These are phyloP conservation scores for Astrothelium subdiscretum DNA, from an alignment of 495 filamentous ascomycete species.

Conservation along the genomic window DNA sequence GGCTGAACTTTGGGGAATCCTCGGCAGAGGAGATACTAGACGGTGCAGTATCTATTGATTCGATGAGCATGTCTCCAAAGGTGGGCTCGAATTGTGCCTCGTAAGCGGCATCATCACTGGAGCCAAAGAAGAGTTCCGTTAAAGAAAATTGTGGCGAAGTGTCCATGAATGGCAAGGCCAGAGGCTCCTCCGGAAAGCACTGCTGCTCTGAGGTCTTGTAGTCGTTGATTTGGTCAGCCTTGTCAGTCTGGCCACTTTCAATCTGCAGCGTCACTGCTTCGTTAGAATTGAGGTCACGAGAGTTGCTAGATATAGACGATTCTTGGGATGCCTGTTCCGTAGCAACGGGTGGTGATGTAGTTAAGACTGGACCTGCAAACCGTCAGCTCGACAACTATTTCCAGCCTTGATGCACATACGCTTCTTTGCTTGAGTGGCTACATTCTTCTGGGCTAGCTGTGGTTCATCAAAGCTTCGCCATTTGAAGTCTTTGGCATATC, in stretches of 20 bases:
- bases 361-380: not conserved
- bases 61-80: not conserved
- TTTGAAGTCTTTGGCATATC: slow-evolving; percentile 78
- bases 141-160: not conserved
- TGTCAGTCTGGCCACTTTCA: not conserved
- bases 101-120: not conserved
- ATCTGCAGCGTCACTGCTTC: not conserved
- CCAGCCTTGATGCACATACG: not conserved
- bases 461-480: slow-evolving; percentile 66
- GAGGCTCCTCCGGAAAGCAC: not conserved
- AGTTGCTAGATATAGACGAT: not conserved
- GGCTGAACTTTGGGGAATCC: not conserved
- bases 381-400: not conserved
- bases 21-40: not conserved
- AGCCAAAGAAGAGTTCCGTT: not conserved
- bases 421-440: not conserved
- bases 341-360: not conserved
- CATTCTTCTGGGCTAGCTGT: not conserved
- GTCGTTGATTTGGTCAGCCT: not conserved
- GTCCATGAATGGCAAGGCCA: not conserved
- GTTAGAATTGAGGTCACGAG: not conserved
- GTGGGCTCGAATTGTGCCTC: not conserved
- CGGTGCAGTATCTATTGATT: not conserved
- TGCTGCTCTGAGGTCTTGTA: not conserved
- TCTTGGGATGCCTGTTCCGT: not conserved